These are phyloP conservation scores for Leccinum variabile DNA, from an alignment of 1,284 basidiomycete genomes.

Conservation along the genomic window DNA sequence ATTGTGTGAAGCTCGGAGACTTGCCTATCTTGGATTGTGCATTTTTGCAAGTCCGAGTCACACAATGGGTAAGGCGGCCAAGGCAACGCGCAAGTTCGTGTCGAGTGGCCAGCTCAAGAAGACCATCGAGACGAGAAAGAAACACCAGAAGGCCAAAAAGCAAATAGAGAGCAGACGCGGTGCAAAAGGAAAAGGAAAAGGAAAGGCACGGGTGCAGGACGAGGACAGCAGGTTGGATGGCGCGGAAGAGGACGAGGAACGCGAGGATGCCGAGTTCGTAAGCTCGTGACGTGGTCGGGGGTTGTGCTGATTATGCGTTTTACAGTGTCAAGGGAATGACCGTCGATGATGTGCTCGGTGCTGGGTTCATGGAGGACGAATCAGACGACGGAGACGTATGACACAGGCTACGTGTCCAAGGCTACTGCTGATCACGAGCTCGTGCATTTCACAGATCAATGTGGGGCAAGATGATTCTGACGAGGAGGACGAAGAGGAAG, in stretches of 20 bases:
- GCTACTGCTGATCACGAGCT: constrained; percentile 7
- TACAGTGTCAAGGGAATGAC: constrained; percentile 58
- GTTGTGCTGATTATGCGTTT: constrained; percentile 10
- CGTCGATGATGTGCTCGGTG: constrained; percentile 81
- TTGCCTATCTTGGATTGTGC: neutral
- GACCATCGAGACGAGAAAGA: constrained; percentile 75
- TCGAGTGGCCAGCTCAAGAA: constrained; percentile 85
- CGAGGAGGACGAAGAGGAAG: constrained; percentile 48
- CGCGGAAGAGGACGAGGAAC: constrained; percentile 30
- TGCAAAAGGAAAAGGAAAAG: constrained; percentile 37
- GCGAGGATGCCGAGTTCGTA: constrained; percentile 16
- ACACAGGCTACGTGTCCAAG: neutral
- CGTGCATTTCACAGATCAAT: constrained; percentile 32
- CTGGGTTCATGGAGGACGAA: constrained; percentile 71
- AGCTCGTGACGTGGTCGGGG: neutral
- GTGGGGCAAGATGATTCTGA: constrained; percentile 45
- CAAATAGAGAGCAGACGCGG: constrained; percentile 64
- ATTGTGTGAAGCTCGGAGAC: too few species aligned
- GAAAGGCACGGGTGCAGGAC: constrained; percentile 39
- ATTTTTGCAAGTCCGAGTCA: neutral
- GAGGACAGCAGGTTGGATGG: constrained; percentile 40
- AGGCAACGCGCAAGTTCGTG: constrained; percentile 81
- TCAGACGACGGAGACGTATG: constrained; percentile 41
- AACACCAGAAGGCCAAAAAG: constrained; percentile 73
- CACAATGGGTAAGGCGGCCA: constrained; percentile 58